These are phyloP conservation scores for Puccinia hordei DNA, from an alignment of 1,284 basidiomycete genomes.

Conservation along the genomic window DNA sequence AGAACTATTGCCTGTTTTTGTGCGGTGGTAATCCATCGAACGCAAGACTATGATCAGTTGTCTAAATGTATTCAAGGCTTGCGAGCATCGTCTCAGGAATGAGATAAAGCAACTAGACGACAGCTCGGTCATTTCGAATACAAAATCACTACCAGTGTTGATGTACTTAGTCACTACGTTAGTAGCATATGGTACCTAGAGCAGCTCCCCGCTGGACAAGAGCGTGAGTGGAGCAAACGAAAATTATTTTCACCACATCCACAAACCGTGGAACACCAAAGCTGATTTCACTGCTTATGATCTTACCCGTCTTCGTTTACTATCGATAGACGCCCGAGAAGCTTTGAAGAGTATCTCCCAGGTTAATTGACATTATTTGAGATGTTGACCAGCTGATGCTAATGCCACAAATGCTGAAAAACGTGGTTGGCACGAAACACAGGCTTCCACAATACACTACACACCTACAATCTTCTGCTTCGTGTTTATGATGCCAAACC, in stretches of 20 bases:
- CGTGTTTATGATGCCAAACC: conserved; percentile 27
- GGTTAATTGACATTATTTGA: conserved; percentile 10
- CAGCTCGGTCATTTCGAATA: conserved; percentile 52
- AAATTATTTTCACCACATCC: conserved; percentile 7
- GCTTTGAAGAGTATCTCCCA: conserved; percentile 24
- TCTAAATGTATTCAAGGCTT: conserved; percentile 77
- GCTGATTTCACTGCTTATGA: not conserved
- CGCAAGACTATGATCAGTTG: conserved; percentile 77
- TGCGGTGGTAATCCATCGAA: conserved; percentile 77
- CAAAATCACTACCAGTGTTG: conserved; percentile 63
- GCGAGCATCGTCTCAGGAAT: conserved; percentile 67
- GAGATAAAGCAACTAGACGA: not conserved
- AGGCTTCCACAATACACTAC: conserved; percentile 42
- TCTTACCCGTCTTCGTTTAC: not conserved
- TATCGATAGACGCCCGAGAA: conserved; percentile 32
- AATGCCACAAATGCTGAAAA: not conserved
- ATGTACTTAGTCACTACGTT: conserved; percentile 80
- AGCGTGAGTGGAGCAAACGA: conserved; percentile 67
- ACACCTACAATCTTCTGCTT: conserved; percentile 31
- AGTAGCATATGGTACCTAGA: conserved; percentile 86
- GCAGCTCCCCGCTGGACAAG: conserved; percentile 60
- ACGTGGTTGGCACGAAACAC: not conserved
- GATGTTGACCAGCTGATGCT: not conserved
- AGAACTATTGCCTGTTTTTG: conserved; percentile 89
- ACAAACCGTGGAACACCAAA: not conserved